phyloP scores from a whole-genome alignment of 208 protist genomes.

The Crithidia fasciculata region DNA sequence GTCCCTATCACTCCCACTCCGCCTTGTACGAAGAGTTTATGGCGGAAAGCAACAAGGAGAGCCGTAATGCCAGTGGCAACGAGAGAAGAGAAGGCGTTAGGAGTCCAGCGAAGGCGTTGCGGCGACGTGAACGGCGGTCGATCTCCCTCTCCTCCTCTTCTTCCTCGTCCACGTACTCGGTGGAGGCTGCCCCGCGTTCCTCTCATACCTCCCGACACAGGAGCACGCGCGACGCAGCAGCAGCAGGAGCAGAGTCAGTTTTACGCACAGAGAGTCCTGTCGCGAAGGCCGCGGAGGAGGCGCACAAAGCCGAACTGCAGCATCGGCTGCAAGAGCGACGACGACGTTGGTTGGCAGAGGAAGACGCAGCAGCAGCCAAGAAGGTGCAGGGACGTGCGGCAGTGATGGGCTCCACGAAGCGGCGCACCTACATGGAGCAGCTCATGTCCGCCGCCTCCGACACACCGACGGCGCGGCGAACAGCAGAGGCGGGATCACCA shows the following conservation, averaged over 20 bases:
- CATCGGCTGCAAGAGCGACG: constrained; percentile 7
- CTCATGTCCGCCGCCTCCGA: constrained; percentile 32
- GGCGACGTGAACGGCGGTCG: not conserved
- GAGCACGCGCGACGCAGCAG: not conserved
- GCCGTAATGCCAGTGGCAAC: not conserved
- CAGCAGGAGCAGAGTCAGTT: not conserved
- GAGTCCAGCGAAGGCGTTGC: not conserved
- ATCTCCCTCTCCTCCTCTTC: not conserved
- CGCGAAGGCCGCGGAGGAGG: not conserved
- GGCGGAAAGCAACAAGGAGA: not conserved
- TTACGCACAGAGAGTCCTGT: not conserved
- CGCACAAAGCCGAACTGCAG: not conserved
- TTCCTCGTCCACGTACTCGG: constrained; percentile 6
- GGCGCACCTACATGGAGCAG: constrained; percentile 32
- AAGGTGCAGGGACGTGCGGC: constrained; percentile 22
- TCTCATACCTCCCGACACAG: not conserved
- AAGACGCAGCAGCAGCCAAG: constrained; percentile 3
- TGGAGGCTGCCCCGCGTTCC: not conserved
- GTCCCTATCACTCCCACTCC: constrained; percentile 54
- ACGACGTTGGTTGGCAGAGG: constrained; percentile 14
- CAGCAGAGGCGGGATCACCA: not conserved
- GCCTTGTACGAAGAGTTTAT: constrained; percentile 36
- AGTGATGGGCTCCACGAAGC: constrained; percentile 28
- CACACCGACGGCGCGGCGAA: not conserved
- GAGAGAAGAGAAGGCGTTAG: not conserved